A percentile compares a stretch with the other conserved stretches of the same genome.
Evolutionary conservation across 495 filamentous ascomycete species (phyloP).

Genomic region (Halenospora varia): DNA sequence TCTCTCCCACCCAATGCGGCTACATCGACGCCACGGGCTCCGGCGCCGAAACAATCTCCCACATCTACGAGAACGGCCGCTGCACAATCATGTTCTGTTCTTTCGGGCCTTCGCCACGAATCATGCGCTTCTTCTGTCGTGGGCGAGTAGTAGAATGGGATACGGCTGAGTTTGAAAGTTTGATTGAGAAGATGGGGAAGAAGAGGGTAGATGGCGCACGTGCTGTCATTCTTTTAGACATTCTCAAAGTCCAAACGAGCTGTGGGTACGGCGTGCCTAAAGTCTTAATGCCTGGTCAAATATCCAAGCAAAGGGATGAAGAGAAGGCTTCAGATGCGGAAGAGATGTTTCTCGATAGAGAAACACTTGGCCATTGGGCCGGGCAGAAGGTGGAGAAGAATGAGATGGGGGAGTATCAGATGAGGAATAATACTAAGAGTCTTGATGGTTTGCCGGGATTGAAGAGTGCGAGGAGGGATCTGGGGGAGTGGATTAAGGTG

Average conservation of each 20-base stretch:
- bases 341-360: slow-evolving; percentile 41
- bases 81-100: slow-evolving; percentile 68
- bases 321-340: slow-evolving; percentile 5
- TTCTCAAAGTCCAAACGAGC: slow-evolving; percentile 57
- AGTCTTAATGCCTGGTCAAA: slow-evolving; percentile 3
- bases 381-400: slow-evolving; percentile 35
- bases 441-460: slow-evolving; percentile 53
- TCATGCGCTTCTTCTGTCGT: slow-evolving; percentile 63
- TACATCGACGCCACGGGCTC: slow-evolving; percentile 70
- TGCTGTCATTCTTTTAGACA: slow-evolving; percentile 51
- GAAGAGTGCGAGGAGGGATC: slow-evolving; percentile 28
- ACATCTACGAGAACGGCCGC: slow-evolving; percentile 71
- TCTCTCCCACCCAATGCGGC: slow-evolving; percentile 52
- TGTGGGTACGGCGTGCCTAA: slow-evolving; percentile 56
- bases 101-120: slow-evolving; percentile 59
- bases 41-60: slow-evolving; percentile 66
- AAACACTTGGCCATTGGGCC: slow-evolving; percentile 41
- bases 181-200: slow-evolving; percentile 36
- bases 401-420: slow-evolving; percentile 41
- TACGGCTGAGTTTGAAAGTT: slow-evolving; percentile 39
- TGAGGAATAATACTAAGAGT: slow-evolving; percentile 42
- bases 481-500: slow-evolving; percentile 13
- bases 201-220: slow-evolving; percentile 38
- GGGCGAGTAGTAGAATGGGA: slow-evolving; percentile 60
- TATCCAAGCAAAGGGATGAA: slow-evolving; percentile 15